phyloP scores from a whole-genome alignment of 1,284 basidiomycete genomes.

The Sporisorium exsertum region DNA sequence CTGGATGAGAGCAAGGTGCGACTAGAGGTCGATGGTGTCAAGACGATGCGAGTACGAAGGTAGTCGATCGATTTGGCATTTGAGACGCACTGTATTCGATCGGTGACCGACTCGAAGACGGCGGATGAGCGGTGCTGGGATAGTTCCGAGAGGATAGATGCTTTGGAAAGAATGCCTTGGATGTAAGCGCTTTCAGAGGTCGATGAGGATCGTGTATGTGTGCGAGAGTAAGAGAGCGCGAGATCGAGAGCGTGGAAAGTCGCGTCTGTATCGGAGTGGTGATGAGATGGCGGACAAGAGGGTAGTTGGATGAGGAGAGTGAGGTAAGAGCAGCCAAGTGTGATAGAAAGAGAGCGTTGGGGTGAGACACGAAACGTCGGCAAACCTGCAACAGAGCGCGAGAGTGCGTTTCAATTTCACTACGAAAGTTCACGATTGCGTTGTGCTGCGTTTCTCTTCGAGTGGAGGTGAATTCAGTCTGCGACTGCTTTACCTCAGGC shows the following conservation, averaged over 20 bases:
- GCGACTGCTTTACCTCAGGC: neutral
- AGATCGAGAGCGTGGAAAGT: neutral
- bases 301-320: neutral
- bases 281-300: neutral
- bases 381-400: neutral
- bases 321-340: neutral
- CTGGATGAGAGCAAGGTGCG: neutral
- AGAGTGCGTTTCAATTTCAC: neutral
- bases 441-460: neutral
- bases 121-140: neutral
- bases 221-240: neutral
- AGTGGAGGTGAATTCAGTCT: neutral
- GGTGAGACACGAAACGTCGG: slow-evolving; percentile 2
- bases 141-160: too few species aligned
- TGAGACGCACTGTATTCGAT: too few species aligned
- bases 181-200: too few species aligned
- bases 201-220: slow-evolving; percentile 1
- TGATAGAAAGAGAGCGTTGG: neutral
- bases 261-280: neutral
- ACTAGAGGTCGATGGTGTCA: neutral
- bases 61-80: neutral
- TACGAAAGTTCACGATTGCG: neutral
- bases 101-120: neutral
- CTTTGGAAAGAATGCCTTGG: too few species aligned
- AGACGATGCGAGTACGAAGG: neutral